Evolutionary conservation across 2,329 filamentous ascomycete genomes (phyloP).

Genomic region (Coniochaeta prunicola): DNA sequence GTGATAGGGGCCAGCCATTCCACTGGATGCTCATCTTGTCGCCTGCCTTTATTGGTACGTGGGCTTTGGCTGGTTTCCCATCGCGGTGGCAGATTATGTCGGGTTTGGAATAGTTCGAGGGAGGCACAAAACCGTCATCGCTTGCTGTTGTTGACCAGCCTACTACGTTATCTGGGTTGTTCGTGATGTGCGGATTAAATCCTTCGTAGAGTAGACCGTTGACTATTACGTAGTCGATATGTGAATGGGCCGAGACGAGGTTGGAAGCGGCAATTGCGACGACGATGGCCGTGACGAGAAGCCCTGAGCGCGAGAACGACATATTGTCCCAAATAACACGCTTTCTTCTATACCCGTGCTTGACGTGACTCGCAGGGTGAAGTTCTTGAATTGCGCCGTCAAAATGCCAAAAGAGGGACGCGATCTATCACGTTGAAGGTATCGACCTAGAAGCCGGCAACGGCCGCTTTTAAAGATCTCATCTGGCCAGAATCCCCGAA

Average conservation of each 20-base stretch:
- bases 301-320: background rate
- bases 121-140: constrained; percentile 46
- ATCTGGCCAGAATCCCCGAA: background rate
- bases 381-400: background rate
- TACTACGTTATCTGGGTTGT: constrained; percentile 23
- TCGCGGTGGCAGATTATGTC: constrained; percentile 58
- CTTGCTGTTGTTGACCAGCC: constrained; percentile 45
- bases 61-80: constrained; percentile 40
- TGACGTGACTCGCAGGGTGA: background rate
- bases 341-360: background rate
- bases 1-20: constrained; percentile 52
- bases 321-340: background rate
- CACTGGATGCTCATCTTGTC: constrained; percentile 50
- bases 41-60: constrained; percentile 50
- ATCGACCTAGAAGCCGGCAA: background rate
- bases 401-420: background rate
- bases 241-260: constrained; percentile 19
- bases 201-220: constrained; percentile 38
- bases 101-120: constrained; percentile 32
- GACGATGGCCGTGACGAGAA: background rate
- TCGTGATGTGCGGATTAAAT: constrained; percentile 22
- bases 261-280: background rate
- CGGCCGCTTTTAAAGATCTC: background rate
- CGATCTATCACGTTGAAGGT: background rate
- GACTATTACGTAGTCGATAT: constrained; percentile 27